Evolutionary conservation across 129 eudicot species (phyloP), one percentile per base, ranked within the genome.

Genomic region (Centaurea solstitialis): DNA sequence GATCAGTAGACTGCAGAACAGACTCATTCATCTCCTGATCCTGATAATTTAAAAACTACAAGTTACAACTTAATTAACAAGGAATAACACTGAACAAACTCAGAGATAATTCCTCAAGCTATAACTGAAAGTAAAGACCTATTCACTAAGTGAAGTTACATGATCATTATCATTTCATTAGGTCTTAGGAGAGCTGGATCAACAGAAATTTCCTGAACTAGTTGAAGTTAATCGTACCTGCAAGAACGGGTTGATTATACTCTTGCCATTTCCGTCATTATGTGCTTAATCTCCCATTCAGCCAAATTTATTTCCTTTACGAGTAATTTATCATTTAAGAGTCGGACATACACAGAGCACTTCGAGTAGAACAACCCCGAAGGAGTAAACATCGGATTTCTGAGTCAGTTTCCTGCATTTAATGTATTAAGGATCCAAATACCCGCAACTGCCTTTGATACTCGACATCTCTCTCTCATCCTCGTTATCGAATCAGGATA

Each of bases 381-480:
- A 91, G 5, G 93, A 83, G 76, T 89, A 91, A 24, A 91, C 93
- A 50, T 89, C 92, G 0, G 93, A 89, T 38, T 91, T 91, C 61
- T 84, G 88, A 13, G 97, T 91, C 33, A 87, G 74, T 30, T 82
- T 88, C 76, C 83, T 74, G 76, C 88, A 87, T 71, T 79, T 76
- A 59, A 70, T 81, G 78, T 90, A 90, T 57, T 91, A 93, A 0
- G 97, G 97, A 78, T 91, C 93, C 39, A 89, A 75, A 77, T 91
- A 91, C 66, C 97, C 97, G 15, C 87, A 89, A 77, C 90, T 89
- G 23, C 97, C 97, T 70, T 91, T 89, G 6, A 89, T 82, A 5
- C 43, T 84, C 3, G 89, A 83, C 6, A 79, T 57, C 33, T 82
- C 86, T 11, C 74, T 72, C 41, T 83, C 88, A 65, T 85, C 92